Percentiles rank a stretch among this genome's conserved stretches.
phyloP scores from a whole-genome alignment of 225 moss, liverwort and hornwort genomes.

The Bryum argenteum region DNA sequence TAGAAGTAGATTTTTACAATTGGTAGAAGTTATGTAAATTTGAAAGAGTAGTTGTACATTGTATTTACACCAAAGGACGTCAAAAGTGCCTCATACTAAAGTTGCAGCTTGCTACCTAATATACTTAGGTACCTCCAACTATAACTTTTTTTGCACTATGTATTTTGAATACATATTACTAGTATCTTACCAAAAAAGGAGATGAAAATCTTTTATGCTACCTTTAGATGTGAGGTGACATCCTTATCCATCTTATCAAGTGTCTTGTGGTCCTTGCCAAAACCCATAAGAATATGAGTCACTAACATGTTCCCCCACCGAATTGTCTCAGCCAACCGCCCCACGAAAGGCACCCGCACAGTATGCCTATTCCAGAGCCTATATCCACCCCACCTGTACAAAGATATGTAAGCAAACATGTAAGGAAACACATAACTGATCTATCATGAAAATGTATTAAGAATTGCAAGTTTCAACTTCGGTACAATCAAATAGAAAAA shows the following conservation, averaged over 20 bases:
- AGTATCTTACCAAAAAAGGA: not conserved
- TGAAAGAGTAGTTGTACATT: no score
- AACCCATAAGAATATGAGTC: conserved; percentile 70
- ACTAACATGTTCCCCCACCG: conserved; percentile 61
- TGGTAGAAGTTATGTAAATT: no score
- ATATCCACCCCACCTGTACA: conserved; percentile 58
- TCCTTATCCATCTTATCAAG: conserved; percentile 9
- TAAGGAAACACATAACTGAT: no score
- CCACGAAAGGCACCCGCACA: conserved; percentile 64
- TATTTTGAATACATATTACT: no score
- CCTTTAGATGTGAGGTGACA: conserved; percentile 18
- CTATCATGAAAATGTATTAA: not conserved
- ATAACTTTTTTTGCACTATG: no score
- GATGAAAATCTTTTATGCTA: conserved; percentile 3
- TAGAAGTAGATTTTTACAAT: no score
- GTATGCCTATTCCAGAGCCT: conserved; percentile 59
- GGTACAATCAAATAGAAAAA: not conserved
- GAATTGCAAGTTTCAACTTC: not conserved
- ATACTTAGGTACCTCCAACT: no score
- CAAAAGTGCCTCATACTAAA: no score
- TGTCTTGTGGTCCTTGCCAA: conserved; percentile 59
- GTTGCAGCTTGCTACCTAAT: no score
- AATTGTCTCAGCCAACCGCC: conserved; percentile 46
- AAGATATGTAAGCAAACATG: not conserved
- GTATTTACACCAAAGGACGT: no score